These are phyloP conservation scores for Arthroderma uncinatum DNA, from an alignment of 2,329 filamentous ascomycete genomes.

Conservation along the genomic window DNA sequence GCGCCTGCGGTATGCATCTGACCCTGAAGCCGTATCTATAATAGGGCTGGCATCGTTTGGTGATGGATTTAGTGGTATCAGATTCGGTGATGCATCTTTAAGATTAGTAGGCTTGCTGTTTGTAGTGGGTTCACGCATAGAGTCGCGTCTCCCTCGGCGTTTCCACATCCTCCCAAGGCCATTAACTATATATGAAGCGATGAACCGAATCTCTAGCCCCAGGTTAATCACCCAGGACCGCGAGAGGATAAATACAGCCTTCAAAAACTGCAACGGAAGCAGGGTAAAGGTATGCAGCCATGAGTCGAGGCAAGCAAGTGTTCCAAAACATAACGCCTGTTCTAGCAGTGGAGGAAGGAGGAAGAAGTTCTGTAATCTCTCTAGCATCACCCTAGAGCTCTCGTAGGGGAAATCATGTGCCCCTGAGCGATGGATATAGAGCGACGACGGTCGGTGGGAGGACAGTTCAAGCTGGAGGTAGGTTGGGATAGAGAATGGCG, in stretches of 20 bases:
- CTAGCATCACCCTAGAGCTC: slow-evolving; percentile 81
- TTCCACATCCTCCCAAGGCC: slow-evolving; percentile 71
- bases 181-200: slow-evolving; percentile 65
- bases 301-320: slow-evolving; percentile 81
- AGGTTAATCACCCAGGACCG: slow-evolving; percentile 69
- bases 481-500: slow-evolving; percentile 52
- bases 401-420: slow-evolving; percentile 66
- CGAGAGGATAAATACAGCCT: slow-evolving; percentile 63
- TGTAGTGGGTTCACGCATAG: slow-evolving; percentile 9
- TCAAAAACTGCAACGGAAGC: slow-evolving; percentile 73
- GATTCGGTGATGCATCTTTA: slow-evolving; percentile 10
- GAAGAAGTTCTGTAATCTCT: slow-evolving; percentile 80
- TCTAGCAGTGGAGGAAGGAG: slow-evolving; percentile 73
- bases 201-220: slow-evolving; percentile 58
- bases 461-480: slow-evolving; percentile 56
- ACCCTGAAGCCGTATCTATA: not conserved
- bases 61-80: not conserved
- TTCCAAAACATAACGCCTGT: slow-evolving; percentile 73
- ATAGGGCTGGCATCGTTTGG: not conserved
- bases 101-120: slow-evolving; percentile 12
- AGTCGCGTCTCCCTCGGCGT: slow-evolving; percentile 16
- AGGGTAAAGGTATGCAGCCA: slow-evolving; percentile 98
- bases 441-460: slow-evolving; percentile 47
- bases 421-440: slow-evolving; percentile 51
- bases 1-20: slow-evolving; percentile 16